phyloP scores from a whole-genome alignment of 805 yeast species.

The Pichia membranifaciens region DNA sequence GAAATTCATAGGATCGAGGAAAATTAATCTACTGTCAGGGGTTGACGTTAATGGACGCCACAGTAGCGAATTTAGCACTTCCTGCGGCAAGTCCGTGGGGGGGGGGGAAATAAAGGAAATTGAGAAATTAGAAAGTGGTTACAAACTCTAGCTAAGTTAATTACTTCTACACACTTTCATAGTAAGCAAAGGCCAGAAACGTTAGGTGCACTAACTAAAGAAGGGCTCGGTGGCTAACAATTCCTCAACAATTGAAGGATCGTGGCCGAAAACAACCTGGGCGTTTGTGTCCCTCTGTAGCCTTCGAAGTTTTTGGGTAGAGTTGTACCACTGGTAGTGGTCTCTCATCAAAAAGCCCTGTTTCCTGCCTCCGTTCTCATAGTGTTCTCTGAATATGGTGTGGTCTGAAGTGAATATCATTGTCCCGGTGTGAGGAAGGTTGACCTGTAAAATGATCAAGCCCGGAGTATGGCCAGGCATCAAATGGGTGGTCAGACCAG shows the following conservation, averaged over 20 bases:
- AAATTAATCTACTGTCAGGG: too few relatives aligned
- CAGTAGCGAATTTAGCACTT: too few relatives aligned
- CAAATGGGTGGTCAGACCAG: conserved; percentile 2
- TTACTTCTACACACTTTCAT: too few relatives aligned
- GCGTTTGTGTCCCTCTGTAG: conserved; percentile 7
- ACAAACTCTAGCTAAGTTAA: too few relatives aligned
- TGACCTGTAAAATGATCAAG: conserved; percentile 2
- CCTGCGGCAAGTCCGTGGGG: too few relatives aligned
- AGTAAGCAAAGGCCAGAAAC: too few relatives aligned
- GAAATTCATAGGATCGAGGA: too few relatives aligned
- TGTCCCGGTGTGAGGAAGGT: conserved; percentile 2
- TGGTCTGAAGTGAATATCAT: conserved; percentile 5
- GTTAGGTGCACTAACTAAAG: not conserved
- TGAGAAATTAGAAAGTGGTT: too few relatives aligned
- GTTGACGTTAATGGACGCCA: too few relatives aligned
- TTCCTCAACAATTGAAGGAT: not conserved
- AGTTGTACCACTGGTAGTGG: conserved; percentile 4
- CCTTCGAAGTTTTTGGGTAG: conserved; percentile 4
- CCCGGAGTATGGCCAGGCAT: conserved; percentile 6
- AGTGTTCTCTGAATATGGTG: conserved; percentile 3
- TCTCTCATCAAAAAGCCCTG: conserved; percentile 5
- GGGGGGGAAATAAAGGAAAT: too few relatives aligned
- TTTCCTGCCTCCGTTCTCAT: conserved; percentile 5
- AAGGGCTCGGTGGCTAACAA: not conserved
- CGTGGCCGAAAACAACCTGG: conserved; percentile 5